Percentiles rank a stretch among this genome's conserved stretches.
These are phyloP conservation scores for Paratinospora sagittata DNA, from an alignment of 164 flowering plant species.

Conservation along the genomic window DNA sequence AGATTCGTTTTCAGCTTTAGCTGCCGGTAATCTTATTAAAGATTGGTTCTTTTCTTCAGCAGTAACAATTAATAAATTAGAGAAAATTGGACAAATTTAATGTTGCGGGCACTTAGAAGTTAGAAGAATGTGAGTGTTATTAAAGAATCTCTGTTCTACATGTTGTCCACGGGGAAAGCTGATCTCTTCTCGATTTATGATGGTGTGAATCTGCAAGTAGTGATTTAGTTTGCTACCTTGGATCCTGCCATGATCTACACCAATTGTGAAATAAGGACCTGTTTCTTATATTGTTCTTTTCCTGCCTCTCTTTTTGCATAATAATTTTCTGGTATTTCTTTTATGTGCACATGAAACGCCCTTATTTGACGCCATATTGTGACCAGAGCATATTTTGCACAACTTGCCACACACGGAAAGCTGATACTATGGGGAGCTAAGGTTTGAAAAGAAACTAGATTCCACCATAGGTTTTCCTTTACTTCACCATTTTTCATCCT, in stretches of 20 bases:
- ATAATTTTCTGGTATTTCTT: not conserved
- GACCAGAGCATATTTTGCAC: conserved; percentile 58
- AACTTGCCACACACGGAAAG: conserved; percentile 58
- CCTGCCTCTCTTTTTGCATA: not conserved
- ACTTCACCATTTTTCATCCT: not conserved
- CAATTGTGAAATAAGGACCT: no score
- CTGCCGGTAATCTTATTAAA: no score
- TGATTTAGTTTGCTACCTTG: not conserved
- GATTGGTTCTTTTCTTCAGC: no score
- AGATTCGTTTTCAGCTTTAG: no score
- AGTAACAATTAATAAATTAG: no score
- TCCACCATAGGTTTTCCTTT: not conserved
- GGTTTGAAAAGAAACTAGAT: conserved; percentile 35
- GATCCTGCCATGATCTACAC: not conserved
- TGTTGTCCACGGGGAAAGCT: no score
- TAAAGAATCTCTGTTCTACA: no score
- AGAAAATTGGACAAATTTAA: no score
- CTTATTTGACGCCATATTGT: conserved; percentile 14
- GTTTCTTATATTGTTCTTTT: not conserved
- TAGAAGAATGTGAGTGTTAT: no score
- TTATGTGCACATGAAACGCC: not conserved
- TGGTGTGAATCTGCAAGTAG: not conserved
- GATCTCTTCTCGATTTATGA: not conserved
- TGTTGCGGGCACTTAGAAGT: no score
- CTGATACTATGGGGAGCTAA: conserved; percentile 81